Evolutionary conservation across 2,329 filamentous ascomycete species (phyloP).

Genomic region (Pseudogymnoascus sp.): DNA sequence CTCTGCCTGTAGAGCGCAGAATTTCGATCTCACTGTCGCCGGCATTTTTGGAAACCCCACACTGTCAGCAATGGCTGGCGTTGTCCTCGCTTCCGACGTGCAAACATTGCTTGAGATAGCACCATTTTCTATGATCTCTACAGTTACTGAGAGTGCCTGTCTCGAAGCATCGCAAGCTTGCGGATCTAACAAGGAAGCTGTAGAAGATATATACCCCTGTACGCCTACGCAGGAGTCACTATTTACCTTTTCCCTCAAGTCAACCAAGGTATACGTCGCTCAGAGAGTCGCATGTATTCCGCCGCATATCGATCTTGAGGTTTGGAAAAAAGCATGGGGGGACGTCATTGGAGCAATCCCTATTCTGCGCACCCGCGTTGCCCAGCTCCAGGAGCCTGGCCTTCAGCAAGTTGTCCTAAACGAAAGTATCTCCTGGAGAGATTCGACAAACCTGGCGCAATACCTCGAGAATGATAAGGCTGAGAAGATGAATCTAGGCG

Average conservation of each 20-base stretch:
- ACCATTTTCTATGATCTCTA: conserved; percentile 22
- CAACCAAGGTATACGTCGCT: conserved; percentile 29
- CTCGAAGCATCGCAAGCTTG: conserved; percentile 22
- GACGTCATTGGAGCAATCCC: conserved; percentile 20
- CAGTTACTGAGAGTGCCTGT: conserved; percentile 14
- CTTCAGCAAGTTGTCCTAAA: conserved; percentile 20
- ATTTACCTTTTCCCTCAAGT: conserved; percentile 28
- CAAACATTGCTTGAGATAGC: conserved; percentile 19
- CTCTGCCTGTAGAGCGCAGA: conserved; percentile 29
- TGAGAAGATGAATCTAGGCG: conserved; percentile 23
- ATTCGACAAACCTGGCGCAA: conserved; percentile 18
- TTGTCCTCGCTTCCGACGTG: conserved; percentile 24
- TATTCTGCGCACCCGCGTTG: conserved; percentile 30
- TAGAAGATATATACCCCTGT: conserved; percentile 35
- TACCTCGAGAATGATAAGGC: conserved; percentile 16
- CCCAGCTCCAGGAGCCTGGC: conserved; percentile 25
- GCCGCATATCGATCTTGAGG: conserved; percentile 15
- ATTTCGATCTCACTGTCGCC: conserved; percentile 32
- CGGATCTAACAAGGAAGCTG: conserved; percentile 12
- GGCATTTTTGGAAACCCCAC: conserved; percentile 36
- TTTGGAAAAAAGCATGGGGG: conserved; percentile 26
- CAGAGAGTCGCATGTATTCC: conserved; percentile 22
- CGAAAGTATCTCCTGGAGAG: conserved; percentile 17
- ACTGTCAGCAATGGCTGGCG: conserved; percentile 37
- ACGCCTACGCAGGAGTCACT: conserved; percentile 33